Base-by-base conservation (phyloP, 2,329 filamentous ascomycete species). In the Neofusicoccum umdonicola region DNA sequence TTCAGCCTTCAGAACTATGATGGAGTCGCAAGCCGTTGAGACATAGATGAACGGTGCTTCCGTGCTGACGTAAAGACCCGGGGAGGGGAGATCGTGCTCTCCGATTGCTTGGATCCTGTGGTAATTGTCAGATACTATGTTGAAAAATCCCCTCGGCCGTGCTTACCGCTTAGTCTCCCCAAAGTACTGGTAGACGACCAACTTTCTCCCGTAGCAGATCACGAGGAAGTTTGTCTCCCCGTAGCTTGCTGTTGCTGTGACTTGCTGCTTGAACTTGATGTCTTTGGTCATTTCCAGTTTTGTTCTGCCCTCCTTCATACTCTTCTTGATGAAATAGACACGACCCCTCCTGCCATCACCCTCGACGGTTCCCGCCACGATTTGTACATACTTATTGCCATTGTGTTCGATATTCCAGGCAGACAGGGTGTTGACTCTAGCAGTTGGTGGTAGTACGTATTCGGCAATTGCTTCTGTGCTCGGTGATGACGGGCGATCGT, bases 331-430 rank as follows among this genome's bases (percentile, higher is more conserved):
- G 50, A 76, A 73, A 2, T 69, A 70, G 12, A 90, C 76, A 4
- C 82, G 79, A 1, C 87, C 87, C 9, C 77, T 76, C 37, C 80
- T 80, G 0, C 54, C 63, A 27, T 64, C 54, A 0, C 45, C 48
- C 15, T 60, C 54, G 3, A 45, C 48, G 13, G 85, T 86, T 3
- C 85, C 82, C 11, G 90, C 82, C 13, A 91, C 80, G 37, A 92
- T 79, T 71, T 87, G 89, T 1, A 84, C 81, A 74, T 88, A 90
- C 0, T 77, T 81, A 63, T 83, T 85, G n/a, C 80, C 81, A 4
- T 69, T 66, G 63, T 85, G 84, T 37, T 79, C 76, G 67, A 85
- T 87, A 4, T 80, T 73, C 90, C 90, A 93, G 66, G 91, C 87
- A 1, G 83, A 74, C 7, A 93, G 74, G 1, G 85, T 82, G 48